Base-by-base conservation (phyloP, 441 rosid genomes). In the Rhodomyrtus psidioides region DNA sequence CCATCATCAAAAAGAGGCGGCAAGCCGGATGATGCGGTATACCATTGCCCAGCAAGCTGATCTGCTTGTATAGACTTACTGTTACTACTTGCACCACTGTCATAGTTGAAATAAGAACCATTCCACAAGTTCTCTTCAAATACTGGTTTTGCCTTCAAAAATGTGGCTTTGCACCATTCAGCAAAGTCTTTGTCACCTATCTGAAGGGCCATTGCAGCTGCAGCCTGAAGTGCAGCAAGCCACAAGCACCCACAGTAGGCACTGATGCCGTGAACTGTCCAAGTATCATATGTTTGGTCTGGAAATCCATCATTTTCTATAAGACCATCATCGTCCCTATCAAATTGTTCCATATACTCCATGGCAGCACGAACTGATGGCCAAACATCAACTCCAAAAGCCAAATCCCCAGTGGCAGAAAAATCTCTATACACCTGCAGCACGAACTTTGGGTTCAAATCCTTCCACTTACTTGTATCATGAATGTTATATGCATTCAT, bases 401-500 rank as follows among this genome's bases (percentile, higher is more conserved):
- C 91, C 96, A 94, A 94, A 89, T 97, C 98, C 83, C 97, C 94
- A 16, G 99, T 97, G 79, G 99, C 98, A 85, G 98, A 97, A 75
- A 97, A 96, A 91, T 97, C 99, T 90, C 99, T 92, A 85, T 95
- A 97, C 53, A 97, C 99, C 90, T 97, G 99, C 86, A 96, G 98
- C 86, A 97, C 99, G 88, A 97, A 97, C 92, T 97, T 97, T 6
- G 98, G 92, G 83, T 97, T 97, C 81, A 96, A 93, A 93, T 96
- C 99, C 88, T 97, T 97, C 99, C 99, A 97, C 89, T 88, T 93
- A 93, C 98, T 96, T 55, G 98, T 93, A 83, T 97, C 98, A 79
- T 96, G 98, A 91, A 96, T 96, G 90, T 97, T 96, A 86, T 97
- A 97, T 19, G 99, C 99, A 91, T 97, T 97, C 99, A 97, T 96